Percentiles rank a stretch among this genome's conserved stretches.
Conservation (phyloP, 2,329 filamentous ascomycete genomes). For the Diaporthe sp. region DNA sequence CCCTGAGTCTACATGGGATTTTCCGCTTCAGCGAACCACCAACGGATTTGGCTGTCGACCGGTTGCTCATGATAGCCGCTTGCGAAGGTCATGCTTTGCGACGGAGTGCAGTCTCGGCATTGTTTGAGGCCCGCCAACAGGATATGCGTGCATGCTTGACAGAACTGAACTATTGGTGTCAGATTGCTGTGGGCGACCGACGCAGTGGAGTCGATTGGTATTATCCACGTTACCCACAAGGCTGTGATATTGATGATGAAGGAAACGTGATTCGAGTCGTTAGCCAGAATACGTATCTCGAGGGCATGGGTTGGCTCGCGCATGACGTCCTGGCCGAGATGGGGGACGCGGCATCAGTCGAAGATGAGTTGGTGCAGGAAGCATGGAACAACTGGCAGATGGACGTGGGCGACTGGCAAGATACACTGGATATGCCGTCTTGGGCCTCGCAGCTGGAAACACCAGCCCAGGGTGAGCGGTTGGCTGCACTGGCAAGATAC, state of each 20-base stretch:
- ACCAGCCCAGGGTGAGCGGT: slow-evolving; percentile 45
- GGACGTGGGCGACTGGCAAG: slow-evolving; percentile 71
- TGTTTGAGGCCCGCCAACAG: slow-evolving; percentile 77
- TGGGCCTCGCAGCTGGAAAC: slow-evolving; percentile 53
- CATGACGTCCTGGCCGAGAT: slow-evolving; percentile 66
- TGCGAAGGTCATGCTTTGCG: slow-evolving; percentile 88
- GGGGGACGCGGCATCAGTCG: slow-evolving; percentile 58
- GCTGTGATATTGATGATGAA: slow-evolving; percentile 76
- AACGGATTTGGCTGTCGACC: slow-evolving; percentile 78
- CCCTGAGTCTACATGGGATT: slow-evolving; percentile 86
- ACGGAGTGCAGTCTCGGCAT: slow-evolving; percentile 74
- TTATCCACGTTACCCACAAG: slow-evolving; percentile 81
- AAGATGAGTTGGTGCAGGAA: slow-evolving; percentile 76
- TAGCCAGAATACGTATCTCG: slow-evolving; percentile 83
- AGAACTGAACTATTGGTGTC: slow-evolving; percentile 96
- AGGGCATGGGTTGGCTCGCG: slow-evolving; percentile 83
- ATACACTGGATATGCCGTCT: slow-evolving; percentile 54
- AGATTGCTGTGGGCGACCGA: slow-evolving; percentile 92
- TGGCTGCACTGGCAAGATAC: slow-evolving; percentile 62
- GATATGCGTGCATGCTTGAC: slow-evolving; percentile 87
- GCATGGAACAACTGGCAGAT: slow-evolving; percentile 78
- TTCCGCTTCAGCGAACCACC: slow-evolving; percentile 80
- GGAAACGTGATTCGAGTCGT: slow-evolving; percentile 81
- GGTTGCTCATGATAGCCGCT: slow-evolving; percentile 85
- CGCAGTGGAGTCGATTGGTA: slow-evolving; percentile 94